A percentile compares a stretch with the other conserved stretches of the same genome.
Conservation (phyloP, 1,284 basidiomycete genomes). For the Marasmius fiardii region DNA sequence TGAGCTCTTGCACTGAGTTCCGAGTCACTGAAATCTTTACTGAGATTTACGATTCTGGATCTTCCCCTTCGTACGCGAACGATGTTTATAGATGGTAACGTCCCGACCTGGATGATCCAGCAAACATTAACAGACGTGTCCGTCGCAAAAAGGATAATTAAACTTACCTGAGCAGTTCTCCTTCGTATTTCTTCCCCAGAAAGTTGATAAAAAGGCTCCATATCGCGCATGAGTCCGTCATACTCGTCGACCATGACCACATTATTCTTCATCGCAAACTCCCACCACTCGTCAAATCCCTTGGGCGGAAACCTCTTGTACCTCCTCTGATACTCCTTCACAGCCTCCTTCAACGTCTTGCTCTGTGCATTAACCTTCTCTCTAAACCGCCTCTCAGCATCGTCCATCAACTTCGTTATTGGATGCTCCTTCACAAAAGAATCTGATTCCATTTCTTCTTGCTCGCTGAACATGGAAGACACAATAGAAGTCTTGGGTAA, state of each 20-base stretch:
- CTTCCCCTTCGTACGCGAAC: slow-evolving; percentile 72
- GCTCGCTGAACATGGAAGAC: slow-evolving; percentile 9
- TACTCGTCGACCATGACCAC: slow-evolving; percentile 90
- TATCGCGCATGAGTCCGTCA: slow-evolving; percentile 76
- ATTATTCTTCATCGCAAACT: slow-evolving; percentile 70
- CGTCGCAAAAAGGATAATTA: slow-evolving; percentile 1
- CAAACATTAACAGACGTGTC: slow-evolving; percentile 6
- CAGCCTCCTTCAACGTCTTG: slow-evolving; percentile 69
- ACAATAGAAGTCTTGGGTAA: slow-evolving; percentile 4
- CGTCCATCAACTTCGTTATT: slow-evolving; percentile 77
- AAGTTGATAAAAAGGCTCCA: slow-evolving; percentile 79
- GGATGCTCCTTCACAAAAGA: slow-evolving; percentile 48
- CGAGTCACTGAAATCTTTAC: slow-evolving; percentile 51
- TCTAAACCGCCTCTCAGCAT: slow-evolving; percentile 68
- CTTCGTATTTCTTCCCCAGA: slow-evolving; percentile 69
- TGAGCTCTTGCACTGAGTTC: slow-evolving; percentile 77
- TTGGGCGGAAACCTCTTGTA: slow-evolving; percentile 80
- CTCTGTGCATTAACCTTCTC: slow-evolving; percentile 73
- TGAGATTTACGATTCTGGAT: slow-evolving; percentile 58
- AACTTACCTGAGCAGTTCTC: slow-evolving; percentile 64
- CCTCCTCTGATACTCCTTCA: slow-evolving; percentile 73
- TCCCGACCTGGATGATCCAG: slow-evolving; percentile 57
- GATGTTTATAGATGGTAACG: slow-evolving; percentile 79
- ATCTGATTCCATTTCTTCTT: slow-evolving; percentile 20
- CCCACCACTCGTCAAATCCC: slow-evolving; percentile 90